Percentiles rank a stretch among this genome's conserved stretches.
Evolutionary conservation across 2,329 filamentous ascomycete species (phyloP).

Genomic region (Monosporascus cannonballus): DNA sequence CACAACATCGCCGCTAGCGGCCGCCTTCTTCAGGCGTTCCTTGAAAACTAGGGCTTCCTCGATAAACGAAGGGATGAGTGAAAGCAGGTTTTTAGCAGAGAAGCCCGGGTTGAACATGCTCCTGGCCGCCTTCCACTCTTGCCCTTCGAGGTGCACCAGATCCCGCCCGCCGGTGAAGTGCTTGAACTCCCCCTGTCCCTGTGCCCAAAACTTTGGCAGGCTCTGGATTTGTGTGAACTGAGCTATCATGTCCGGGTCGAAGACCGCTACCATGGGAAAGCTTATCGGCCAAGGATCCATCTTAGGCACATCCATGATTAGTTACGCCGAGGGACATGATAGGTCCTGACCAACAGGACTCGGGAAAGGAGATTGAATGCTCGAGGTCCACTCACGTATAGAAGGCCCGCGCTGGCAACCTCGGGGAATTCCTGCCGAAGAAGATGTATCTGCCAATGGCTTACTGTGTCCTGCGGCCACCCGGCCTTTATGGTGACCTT

Average conservation of each 20-base stretch:
- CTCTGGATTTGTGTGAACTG: constrained; percentile 31
- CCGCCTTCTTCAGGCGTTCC: constrained; percentile 15
- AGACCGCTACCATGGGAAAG: constrained; percentile 28
- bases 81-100: constrained; percentile 28
- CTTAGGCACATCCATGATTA: not conserved
- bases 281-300: constrained; percentile 34
- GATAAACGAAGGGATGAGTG: constrained; percentile 27
- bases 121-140: constrained; percentile 31
- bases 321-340: not conserved
- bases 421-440: constrained; percentile 24
- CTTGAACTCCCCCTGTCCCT: constrained; percentile 19
- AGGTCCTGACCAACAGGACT: not conserved
- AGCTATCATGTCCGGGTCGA: constrained; percentile 30
- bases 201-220: constrained; percentile 27
- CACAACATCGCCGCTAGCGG: constrained; percentile 16
- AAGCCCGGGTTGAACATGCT: constrained; percentile 34
- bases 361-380: not conserved
- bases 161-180: constrained; percentile 26
- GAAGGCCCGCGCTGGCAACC: constrained; percentile 18
- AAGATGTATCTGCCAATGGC: constrained; percentile 16
- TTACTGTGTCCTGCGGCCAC: constrained; percentile 21
- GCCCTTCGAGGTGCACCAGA: constrained; percentile 30
- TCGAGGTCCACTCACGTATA: constrained; percentile 17
- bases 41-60: constrained; percentile 23
- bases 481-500: constrained; percentile 20